These are phyloP conservation scores for Stenocarpella maydis DNA, from an alignment of 2,329 filamentous ascomycete genomes.

Conservation along the genomic window DNA sequence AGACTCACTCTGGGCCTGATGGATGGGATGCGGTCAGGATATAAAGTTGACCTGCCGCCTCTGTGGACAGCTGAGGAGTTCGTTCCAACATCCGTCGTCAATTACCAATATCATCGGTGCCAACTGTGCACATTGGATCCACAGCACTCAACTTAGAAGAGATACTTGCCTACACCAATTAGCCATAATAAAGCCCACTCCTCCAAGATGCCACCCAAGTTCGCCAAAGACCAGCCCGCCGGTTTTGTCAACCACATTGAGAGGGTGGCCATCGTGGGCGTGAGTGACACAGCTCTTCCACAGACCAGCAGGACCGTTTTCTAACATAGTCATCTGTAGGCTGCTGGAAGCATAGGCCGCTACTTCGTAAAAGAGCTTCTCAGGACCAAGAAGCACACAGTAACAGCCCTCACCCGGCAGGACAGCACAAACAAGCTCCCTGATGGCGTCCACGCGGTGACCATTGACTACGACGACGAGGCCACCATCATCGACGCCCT, in stretches of 20 bases:
- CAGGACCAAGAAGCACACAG: constrained; percentile 55
- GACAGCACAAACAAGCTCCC: constrained; percentile 53
- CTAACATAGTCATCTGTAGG: constrained; percentile 43
- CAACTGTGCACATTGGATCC: no score
- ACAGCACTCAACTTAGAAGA: not conserved
- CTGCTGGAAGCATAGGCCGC: constrained; percentile 51
- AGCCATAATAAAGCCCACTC: not conserved
- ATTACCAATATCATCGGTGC: not conserved
- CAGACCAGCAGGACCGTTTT: not conserved
- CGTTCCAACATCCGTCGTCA: not conserved
- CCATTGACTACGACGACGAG: constrained; percentile 55
- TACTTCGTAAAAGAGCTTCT: constrained; percentile 52
- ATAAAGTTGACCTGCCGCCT: not conserved
- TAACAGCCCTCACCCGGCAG: constrained; percentile 60
- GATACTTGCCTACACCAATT: not conserved
- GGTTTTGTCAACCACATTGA: constrained; percentile 49
- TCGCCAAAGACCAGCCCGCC: constrained; percentile 37
- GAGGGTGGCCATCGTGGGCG: constrained; percentile 56
- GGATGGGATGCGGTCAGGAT: not conserved
- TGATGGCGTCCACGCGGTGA: constrained; percentile 50
- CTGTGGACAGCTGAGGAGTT: not conserved
- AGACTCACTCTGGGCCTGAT: not conserved
- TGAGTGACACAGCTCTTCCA: constrained; percentile 43
- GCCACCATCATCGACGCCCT: constrained; percentile 58
- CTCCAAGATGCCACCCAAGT: constrained; percentile 29